These are phyloP conservation scores for Diplodia scrobiculata DNA, from an alignment of 2,329 filamentous ascomycete species.

Conservation along the genomic window DNA sequence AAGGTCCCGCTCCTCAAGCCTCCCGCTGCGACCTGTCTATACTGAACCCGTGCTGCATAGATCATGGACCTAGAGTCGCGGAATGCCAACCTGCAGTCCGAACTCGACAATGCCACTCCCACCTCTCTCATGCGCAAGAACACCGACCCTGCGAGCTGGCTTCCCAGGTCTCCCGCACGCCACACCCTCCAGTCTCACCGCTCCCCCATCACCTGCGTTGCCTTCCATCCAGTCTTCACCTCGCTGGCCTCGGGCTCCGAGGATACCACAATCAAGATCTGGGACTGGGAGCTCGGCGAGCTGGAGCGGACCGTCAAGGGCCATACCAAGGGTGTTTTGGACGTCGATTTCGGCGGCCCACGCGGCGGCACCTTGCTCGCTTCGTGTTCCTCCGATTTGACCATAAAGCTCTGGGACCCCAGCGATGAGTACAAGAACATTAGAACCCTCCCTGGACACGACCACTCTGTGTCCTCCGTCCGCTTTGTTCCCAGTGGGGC, in stretches of 20 bases:
- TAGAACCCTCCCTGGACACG: constrained; percentile 83
- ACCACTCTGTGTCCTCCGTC: constrained; percentile 86
- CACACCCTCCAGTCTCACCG: constrained; percentile 84
- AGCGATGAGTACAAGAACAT: constrained; percentile 94
- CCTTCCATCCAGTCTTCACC: constrained; percentile 90
- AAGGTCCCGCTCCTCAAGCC: constrained; percentile 63
- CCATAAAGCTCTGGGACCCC: constrained; percentile 94
- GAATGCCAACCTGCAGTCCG: constrained; percentile 71
- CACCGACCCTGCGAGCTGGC: constrained; percentile 81
- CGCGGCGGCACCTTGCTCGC: constrained; percentile 76
- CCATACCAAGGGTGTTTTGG: constrained; percentile 83
- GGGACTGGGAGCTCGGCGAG: constrained; percentile 95
- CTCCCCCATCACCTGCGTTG: constrained; percentile 78
- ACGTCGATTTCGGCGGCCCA: constrained; percentile 88
- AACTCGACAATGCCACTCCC: constrained; percentile 81
- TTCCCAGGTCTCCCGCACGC: constrained; percentile 78
- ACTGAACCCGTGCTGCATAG: constrained; percentile 49
- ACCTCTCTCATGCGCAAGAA: constrained; percentile 76
- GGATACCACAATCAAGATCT: constrained; percentile 92
- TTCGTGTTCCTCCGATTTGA: constrained; percentile 84
- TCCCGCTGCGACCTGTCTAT: not conserved
- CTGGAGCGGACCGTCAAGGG: constrained; percentile 88
- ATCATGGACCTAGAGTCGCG: constrained; percentile 90
- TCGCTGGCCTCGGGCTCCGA: constrained; percentile 88
- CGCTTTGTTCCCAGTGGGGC: constrained; percentile 85